A percentile compares a stretch with the other conserved stretches of the same genome.
phyloP scores from a whole-genome alignment of 495 filamentous ascomycete species.

The Neurospora sp. region DNA sequence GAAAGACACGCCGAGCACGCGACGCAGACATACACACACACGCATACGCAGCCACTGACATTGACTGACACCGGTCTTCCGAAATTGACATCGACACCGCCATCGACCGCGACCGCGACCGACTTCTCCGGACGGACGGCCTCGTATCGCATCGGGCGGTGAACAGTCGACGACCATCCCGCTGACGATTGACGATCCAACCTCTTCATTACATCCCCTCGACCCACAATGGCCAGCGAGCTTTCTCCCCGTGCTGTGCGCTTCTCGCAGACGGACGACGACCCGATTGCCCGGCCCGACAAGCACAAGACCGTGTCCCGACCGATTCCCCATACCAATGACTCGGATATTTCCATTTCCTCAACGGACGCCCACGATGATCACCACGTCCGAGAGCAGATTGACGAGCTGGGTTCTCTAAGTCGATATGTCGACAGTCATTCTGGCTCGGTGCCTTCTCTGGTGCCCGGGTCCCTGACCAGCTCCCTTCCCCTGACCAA shows the following conservation, averaged over 20 bases:
- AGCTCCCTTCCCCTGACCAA: slow-evolving; percentile 13
- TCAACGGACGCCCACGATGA: slow-evolving; percentile 50
- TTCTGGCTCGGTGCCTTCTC: slow-evolving; percentile 26
- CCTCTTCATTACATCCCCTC: background rate
- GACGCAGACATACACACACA: background rate
- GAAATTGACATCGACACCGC: background rate
- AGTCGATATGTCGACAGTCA: slow-evolving; percentile 30
- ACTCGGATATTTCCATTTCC: slow-evolving; percentile 55
- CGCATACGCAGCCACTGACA: background rate
- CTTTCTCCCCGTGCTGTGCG: slow-evolving; percentile 42
- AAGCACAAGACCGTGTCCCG: slow-evolving; percentile 31
- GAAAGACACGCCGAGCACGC: background rate
- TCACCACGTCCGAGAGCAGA: slow-evolving; percentile 34
- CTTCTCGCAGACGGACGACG: slow-evolving; percentile 36
- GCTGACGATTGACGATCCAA: background rate
- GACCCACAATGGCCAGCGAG: slow-evolving; percentile 26
- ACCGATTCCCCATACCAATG: slow-evolving; percentile 38
- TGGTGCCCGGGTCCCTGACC: slow-evolving; percentile 27
- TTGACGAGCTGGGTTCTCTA: slow-evolving; percentile 36
- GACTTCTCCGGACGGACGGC: background rate
- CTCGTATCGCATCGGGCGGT: background rate
- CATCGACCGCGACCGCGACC: background rate
- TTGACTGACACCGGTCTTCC: background rate
- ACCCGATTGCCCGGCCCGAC: slow-evolving; percentile 18
- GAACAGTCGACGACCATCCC: background rate